Evolutionary conservation across 495 filamentous ascomycete genomes (phyloP).

Genomic region (Penicillium macrosclerotiorum): DNA sequence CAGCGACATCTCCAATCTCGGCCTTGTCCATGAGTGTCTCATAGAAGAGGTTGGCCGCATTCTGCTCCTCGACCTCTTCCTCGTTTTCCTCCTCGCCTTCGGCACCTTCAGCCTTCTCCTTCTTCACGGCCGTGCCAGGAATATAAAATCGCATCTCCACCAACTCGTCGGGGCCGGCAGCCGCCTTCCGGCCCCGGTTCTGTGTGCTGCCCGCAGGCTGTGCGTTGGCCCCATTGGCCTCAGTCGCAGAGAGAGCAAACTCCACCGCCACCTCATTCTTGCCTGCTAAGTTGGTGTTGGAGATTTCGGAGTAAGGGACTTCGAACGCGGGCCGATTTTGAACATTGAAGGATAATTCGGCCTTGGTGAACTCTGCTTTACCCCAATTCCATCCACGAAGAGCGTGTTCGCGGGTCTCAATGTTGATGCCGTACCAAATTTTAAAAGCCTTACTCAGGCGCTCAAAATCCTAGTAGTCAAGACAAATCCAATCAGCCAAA

Average conservation of each 20-base stretch:
- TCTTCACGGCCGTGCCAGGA: conserved; percentile 83
- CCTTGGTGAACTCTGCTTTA: conserved; percentile 94
- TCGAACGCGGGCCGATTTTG: conserved; percentile 97
- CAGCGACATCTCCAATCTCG: conserved; percentile 97
- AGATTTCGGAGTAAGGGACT: conserved; percentile 95
- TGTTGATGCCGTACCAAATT: conserved; percentile 89
- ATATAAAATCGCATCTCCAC: conserved; percentile 99
- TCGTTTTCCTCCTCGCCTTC: conserved; percentile 69
- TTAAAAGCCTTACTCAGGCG: conserved; percentile 89
- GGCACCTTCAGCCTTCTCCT: conserved; percentile 71
- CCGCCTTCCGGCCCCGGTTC: conserved; percentile 81
- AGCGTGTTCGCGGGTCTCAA: conserved; percentile 90
- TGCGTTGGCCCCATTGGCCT: conserved; percentile 68
- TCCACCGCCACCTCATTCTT: conserved; percentile 98
- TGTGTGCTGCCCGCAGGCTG: conserved; percentile 70
- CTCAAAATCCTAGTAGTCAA: conserved; percentile 70
- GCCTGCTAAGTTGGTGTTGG: conserved; percentile 95
- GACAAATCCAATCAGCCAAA: background rate
- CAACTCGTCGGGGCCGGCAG: conserved; percentile 84
- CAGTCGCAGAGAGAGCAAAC: conserved; percentile 66
- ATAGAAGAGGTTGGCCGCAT: conserved; percentile 92
- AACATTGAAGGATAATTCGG: conserved; percentile 93
- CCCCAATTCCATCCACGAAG: conserved; percentile 99
- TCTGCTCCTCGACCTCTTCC: conserved; percentile 79
- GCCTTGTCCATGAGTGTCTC: conserved; percentile 98